phyloP scores from a whole-genome alignment of 768 basidiomycete species.

The Multifurca ochricompacta region DNA sequence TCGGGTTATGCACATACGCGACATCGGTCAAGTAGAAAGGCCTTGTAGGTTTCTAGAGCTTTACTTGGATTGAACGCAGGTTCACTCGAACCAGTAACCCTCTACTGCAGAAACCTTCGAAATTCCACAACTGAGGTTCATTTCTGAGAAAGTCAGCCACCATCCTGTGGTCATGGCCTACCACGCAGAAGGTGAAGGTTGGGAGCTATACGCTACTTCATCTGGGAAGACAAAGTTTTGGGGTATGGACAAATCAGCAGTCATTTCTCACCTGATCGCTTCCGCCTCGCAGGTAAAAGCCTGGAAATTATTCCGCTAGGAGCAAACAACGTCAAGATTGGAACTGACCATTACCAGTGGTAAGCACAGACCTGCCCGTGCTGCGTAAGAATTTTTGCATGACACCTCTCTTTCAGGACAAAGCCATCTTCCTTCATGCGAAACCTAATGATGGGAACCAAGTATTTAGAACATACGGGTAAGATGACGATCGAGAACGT shows the following conservation, averaged over 20 bases:
- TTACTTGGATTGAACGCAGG: background rate
- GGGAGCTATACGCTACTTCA: conserved; percentile 72
- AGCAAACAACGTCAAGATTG: conserved; percentile 57
- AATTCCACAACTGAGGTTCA: conserved; percentile 68
- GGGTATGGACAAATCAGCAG: conserved; percentile 43
- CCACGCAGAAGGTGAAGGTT: conserved; percentile 71
- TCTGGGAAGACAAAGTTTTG: conserved; percentile 84
- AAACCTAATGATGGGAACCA: conserved; percentile 84
- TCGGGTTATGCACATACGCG: conserved; percentile 79
- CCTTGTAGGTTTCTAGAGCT: conserved; percentile 52
- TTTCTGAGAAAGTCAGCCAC: conserved; percentile 84
- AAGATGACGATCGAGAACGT: conserved; percentile 68
- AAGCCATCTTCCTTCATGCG: conserved; percentile 85
- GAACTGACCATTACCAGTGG: conserved; percentile 66
- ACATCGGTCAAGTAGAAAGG: conserved; percentile 75
- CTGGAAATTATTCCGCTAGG: conserved; percentile 82
- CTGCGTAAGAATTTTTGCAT: background rate
- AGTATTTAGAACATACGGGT: conserved; percentile 82
- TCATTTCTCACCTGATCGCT: conserved; percentile 14
- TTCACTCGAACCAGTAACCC: conserved; percentile 51
- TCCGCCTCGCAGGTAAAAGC: conserved; percentile 57
- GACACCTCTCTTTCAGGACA: conserved; percentile 44
- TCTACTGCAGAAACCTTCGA: conserved; percentile 88
- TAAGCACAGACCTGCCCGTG: conserved; percentile 26
- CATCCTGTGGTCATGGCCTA: conserved; percentile 80